phyloP scores from a whole-genome alignment of 768 basidiomycete genomes.

The Trametes meyenii region DNA sequence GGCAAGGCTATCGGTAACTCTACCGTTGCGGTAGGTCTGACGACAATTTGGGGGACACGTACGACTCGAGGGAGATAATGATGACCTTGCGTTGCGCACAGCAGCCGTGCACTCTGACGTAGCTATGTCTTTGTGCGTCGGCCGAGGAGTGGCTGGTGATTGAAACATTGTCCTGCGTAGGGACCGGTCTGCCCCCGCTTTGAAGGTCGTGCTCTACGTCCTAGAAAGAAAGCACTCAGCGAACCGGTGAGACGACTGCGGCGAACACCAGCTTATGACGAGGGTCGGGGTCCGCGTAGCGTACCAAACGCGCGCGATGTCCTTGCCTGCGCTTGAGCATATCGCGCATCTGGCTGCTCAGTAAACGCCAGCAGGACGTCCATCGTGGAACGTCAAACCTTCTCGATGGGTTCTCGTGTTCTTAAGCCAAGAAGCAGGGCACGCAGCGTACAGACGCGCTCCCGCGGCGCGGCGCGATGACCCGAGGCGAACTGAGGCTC shows the following conservation, averaged over 20 bases:
- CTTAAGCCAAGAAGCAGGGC: neutral
- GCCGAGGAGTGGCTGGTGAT: too few relatives aligned
- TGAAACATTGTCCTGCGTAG: neutral
- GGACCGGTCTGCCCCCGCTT: neutral
- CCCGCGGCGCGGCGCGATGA: neutral
- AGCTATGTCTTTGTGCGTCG: too few relatives aligned
- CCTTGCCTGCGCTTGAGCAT: neutral
- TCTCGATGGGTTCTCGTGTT: neutral
- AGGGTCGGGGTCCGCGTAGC: neutral
- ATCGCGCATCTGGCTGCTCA: neutral
- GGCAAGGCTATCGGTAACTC: neutral
- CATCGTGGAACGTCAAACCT: neutral
- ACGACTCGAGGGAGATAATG: neutral
- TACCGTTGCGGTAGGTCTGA: neutral
- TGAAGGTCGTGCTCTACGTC: neutral
- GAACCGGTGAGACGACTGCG: neutral
- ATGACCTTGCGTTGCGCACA: neutral
- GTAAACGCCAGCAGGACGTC: slow-evolving; percentile 1
- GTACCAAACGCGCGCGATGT: neutral
- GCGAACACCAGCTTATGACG: neutral
- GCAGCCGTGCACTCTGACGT: neutral
- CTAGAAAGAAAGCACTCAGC: neutral
- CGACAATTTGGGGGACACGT: neutral
- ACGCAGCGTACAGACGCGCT: neutral
- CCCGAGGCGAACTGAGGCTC: neutral